Conservation (phyloP, 2,329 filamentous ascomycete genomes). For the Sclerotinia borealis region DNA sequence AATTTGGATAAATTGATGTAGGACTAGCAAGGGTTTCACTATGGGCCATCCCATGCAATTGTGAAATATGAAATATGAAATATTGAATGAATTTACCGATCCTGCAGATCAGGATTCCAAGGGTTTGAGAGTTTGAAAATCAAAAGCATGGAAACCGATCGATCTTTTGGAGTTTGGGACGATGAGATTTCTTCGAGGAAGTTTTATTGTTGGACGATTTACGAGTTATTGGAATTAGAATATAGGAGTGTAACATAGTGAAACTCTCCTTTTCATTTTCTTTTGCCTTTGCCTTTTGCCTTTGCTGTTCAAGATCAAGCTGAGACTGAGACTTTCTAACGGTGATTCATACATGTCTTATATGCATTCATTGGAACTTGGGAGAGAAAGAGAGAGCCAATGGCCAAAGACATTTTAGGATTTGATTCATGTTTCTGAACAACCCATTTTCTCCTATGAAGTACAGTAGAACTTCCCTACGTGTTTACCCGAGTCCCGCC, state of each 20-base stretch:
- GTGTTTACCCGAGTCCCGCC: constrained; percentile 1
- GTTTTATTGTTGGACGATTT: too few relatives aligned
- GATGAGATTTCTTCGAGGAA: not conserved
- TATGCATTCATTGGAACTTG: not conserved
- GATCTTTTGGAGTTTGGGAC: not conserved
- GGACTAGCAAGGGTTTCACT: constrained; percentile 6
- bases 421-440: constrained; percentile 7
- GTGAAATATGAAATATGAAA: too few relatives aligned
- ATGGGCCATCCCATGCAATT: not conserved
- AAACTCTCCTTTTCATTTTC: not conserved
- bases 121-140: not conserved
- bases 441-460: not conserved
- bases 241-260: too few relatives aligned
- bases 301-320: not conserved
- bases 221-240: too few relatives aligned
- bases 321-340: constrained; percentile 2
- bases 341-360: not conserved
- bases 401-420: constrained; percentile 9
- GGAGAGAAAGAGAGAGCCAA: not conserved
- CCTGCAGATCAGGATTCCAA: constrained; percentile 16
- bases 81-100: constrained; percentile 24
- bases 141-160: not conserved
- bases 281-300: not conserved
- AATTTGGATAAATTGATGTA: constrained; percentile 12
- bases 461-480: not conserved